A percentile compares a stretch with the other conserved stretches of the same genome.
These are phyloP conservation scores for Phoma sp. DNA, from an alignment of 2,329 filamentous ascomycete species.

Conservation along the genomic window DNA sequence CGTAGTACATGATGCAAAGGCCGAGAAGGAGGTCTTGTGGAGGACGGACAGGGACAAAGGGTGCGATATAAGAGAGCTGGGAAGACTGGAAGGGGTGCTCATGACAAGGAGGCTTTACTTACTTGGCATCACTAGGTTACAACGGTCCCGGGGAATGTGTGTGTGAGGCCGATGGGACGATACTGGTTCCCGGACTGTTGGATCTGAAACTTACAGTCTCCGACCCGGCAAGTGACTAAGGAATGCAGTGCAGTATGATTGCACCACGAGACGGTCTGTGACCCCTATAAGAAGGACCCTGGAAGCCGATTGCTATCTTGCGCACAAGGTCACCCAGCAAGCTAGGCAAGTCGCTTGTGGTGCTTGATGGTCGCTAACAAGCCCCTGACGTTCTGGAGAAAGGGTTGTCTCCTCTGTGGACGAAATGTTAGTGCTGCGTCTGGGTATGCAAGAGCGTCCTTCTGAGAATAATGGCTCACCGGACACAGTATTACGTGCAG, in stretches of 20 bases:
- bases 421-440: conserved; percentile 38
- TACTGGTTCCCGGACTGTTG: conserved; percentile 43
- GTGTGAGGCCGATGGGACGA: conserved; percentile 41
- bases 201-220: conserved; percentile 50
- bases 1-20: conserved; percentile 43
- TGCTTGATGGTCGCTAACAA: conserved; percentile 42
- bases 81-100: conserved; percentile 32
- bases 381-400: conserved; percentile 31
- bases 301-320: conserved; percentile 43
- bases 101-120: conserved; percentile 47
- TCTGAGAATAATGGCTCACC: conserved; percentile 36
- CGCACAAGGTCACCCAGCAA: conserved; percentile 47
- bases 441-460: conserved; percentile 23
- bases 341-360: conserved; percentile 38
- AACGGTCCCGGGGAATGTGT: conserved; percentile 47
- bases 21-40: conserved; percentile 10
- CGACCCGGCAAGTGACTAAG: conserved; percentile 45
- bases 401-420: conserved; percentile 42
- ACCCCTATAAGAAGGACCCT: conserved; percentile 42
- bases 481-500: conserved; percentile 23
- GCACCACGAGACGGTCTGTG: conserved; percentile 50
- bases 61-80: conserved; percentile 32
- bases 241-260: conserved; percentile 47
- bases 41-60: conserved; percentile 21
- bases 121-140: conserved; percentile 52